These are phyloP conservation scores for Gynostemma pentaphyllum DNA, from an alignment of 306 rosid species.

Conservation along the genomic window DNA sequence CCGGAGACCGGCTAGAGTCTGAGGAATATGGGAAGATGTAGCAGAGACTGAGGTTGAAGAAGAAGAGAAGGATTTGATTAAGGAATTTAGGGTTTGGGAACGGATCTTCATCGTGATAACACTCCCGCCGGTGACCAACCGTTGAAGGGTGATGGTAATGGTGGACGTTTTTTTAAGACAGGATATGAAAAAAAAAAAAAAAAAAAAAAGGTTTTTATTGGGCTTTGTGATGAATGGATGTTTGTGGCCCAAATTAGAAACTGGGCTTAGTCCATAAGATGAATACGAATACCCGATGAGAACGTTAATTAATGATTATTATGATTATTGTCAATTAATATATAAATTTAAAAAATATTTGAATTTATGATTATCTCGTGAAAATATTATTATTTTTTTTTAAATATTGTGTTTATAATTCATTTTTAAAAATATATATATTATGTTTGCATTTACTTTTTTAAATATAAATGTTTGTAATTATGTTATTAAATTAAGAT, in stretches of 20 bases:
- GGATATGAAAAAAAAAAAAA: too few relatives aligned
- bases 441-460: too few relatives aligned
- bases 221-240: neutral
- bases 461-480: too few relatives aligned
- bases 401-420: too few relatives aligned
- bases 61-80: slow-evolving; percentile 37
- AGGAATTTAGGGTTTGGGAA: slow-evolving; percentile 25
- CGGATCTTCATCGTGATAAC: slow-evolving; percentile 32
- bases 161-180: neutral
- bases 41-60: slow-evolving; percentile 16
- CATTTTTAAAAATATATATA: too few relatives aligned
- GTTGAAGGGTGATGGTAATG: slow-evolving; percentile 6
- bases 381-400: too few relatives aligned
- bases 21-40: slow-evolving; percentile 38
- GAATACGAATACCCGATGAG: neutral
- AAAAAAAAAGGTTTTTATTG: neutral
- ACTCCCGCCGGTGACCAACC: too few relatives aligned
- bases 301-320: too few relatives aligned
- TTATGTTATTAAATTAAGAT: too few relatives aligned
- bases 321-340: too few relatives aligned
- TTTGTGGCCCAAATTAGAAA: neutral
- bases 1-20: slow-evolving; percentile 62
- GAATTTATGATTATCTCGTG: too few relatives aligned
- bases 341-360: too few relatives aligned
- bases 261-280: neutral